Conservation (phyloP, 2,329 filamentous ascomycete species). For the Podosphaera aphanis region DNA sequence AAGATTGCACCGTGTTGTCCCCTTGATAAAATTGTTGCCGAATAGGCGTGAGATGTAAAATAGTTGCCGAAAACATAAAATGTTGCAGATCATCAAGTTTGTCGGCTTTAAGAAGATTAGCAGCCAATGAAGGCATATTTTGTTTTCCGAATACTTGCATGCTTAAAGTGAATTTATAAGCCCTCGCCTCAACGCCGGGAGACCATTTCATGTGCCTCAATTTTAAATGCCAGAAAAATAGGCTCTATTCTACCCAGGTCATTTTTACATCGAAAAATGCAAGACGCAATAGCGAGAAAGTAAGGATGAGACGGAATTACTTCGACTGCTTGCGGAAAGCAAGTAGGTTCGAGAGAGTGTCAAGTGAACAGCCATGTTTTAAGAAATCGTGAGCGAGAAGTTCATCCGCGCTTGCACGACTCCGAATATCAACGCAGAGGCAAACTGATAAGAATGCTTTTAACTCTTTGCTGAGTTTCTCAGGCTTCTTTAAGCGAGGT, state of each 20-base stretch:
- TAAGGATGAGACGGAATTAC: conserved; percentile 18
- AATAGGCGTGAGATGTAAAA: neutral
- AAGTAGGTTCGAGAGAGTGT: conserved; percentile 65
- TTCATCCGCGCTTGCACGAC: conserved; percentile 74
- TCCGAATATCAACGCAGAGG: conserved; percentile 89
- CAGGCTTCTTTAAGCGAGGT: conserved; percentile 87
- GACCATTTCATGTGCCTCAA: neutral
- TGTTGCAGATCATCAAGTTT: neutral
- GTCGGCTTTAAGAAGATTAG: neutral
- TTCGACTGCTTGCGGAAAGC: conserved; percentile 60
- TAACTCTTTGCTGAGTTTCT: conserved; percentile 92
- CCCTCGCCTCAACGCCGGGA: neutral
- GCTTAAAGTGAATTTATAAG: neutral
- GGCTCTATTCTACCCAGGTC: neutral
- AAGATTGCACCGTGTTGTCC: neutral
- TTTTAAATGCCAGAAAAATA: neutral
- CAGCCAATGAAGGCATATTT: neutral
- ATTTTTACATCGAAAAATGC: neutral
- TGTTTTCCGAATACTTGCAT: neutral
- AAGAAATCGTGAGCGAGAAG: conserved; percentile 82
- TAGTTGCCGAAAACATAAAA: neutral
- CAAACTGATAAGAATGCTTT: conserved; percentile 94
- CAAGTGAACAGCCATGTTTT: conserved; percentile 66
- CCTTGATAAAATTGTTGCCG: neutral
- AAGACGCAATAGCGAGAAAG: neutral